These are phyloP conservation scores for Pleodorina starrii DNA, from an alignment of 139 green algal species.

Conservation along the genomic window DNA sequence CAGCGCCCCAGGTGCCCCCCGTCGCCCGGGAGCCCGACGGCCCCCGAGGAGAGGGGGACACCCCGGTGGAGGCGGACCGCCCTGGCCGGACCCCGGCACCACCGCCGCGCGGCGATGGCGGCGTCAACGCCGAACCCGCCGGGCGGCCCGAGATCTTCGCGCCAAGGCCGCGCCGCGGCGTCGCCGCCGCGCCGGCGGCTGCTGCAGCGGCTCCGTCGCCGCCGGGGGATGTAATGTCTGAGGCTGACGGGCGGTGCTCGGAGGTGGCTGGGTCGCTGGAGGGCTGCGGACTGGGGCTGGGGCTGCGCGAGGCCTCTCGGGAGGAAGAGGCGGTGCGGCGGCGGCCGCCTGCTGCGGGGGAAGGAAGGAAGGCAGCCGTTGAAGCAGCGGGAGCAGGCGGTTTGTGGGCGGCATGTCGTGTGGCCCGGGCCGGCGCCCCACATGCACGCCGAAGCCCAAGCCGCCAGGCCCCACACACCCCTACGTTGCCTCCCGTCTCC, in stretches of 20 bases:
- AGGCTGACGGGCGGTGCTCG: neutral
- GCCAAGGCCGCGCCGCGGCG: neutral
- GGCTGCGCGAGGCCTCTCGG: neutral
- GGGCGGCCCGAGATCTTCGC: conserved; percentile 11
- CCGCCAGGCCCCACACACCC: no score
- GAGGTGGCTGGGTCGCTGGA: neutral
- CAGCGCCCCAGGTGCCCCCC: neutral
- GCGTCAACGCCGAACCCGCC: no score
- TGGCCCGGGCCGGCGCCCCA: no score
- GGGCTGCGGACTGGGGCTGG: conserved; percentile 17
- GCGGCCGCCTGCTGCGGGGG: neutral
- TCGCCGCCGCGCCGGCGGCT: no score
- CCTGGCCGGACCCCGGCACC: neutral
- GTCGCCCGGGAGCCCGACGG: neutral
- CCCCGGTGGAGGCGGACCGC: no score
- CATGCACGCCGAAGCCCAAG: no score
- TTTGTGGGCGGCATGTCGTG: no score
- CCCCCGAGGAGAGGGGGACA: neutral
- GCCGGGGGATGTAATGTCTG: neutral
- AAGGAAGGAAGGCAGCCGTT: neutral
- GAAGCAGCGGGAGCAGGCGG: no score
- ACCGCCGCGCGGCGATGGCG: no score
- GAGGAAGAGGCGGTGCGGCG: neutral
- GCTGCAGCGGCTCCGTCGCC: neutral
- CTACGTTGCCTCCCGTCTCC: no score